Percentiles rank a stretch among this genome's conserved stretches.
Conservation (phyloP, 2,329 filamentous ascomycete species). For the Epichloe festucae region DNA sequence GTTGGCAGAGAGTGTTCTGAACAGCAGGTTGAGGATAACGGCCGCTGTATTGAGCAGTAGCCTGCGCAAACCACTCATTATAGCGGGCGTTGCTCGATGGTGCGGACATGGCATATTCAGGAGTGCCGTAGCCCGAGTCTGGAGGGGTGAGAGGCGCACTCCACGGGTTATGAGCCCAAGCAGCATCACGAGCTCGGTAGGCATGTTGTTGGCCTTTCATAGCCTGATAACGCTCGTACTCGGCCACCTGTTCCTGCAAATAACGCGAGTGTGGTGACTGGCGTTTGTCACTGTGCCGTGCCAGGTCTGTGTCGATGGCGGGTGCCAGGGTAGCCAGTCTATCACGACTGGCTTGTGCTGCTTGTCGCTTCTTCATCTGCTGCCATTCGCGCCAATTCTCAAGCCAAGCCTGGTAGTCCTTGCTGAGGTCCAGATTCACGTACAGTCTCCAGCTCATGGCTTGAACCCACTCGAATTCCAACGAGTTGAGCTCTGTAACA, state of each 20-base stretch:
- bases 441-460: slow-evolving; percentile 77
- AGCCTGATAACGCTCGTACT: slow-evolving; percentile 36
- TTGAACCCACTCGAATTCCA: slow-evolving; percentile 80
- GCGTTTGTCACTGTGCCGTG: slow-evolving; percentile 25
- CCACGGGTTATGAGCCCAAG: slow-evolving; percentile 33
- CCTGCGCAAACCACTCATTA: slow-evolving; percentile 43
- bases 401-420: slow-evolving; percentile 54
- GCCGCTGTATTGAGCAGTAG: slow-evolving; percentile 28
- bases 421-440: slow-evolving; percentile 65
- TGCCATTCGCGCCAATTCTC: slow-evolving; percentile 48
- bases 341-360: slow-evolving; percentile 34
- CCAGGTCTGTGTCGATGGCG: slow-evolving; percentile 30
- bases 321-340: slow-evolving; percentile 35
- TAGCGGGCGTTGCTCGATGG: slow-evolving; percentile 41
- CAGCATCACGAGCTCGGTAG: slow-evolving; percentile 32
- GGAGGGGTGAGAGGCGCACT: slow-evolving; percentile 42
- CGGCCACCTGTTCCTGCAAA: slow-evolving; percentile 41
- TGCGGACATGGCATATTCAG: slow-evolving; percentile 43
- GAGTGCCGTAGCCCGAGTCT: slow-evolving; percentile 49
- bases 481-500: slow-evolving; percentile 68
- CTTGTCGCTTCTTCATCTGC: slow-evolving; percentile 40
- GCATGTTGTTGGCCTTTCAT: slow-evolving; percentile 28
- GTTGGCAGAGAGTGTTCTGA: slow-evolving; percentile 28
- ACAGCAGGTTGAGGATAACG: slow-evolving; percentile 31
- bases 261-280: slow-evolving; percentile 30